A percentile compares a stretch with the other conserved stretches of the same genome.
These are phyloP conservation scores for Ophiostoma triangulosporum DNA, from an alignment of 2,329 filamentous ascomycete genomes.

Conservation along the genomic window DNA sequence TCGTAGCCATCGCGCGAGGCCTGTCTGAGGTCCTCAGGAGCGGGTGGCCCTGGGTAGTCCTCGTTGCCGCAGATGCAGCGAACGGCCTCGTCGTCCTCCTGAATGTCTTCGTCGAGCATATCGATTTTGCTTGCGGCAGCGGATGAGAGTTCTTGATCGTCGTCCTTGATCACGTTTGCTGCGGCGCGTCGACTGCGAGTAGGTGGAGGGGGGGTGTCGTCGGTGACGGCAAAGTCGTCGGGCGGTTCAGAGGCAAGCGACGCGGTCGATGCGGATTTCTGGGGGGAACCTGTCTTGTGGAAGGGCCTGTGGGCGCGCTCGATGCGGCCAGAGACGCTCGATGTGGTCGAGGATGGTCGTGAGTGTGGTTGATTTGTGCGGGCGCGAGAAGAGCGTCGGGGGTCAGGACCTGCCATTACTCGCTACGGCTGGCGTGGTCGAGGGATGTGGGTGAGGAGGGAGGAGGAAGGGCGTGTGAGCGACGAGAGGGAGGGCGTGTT, in stretches of 20 bases:
- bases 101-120: slow-evolving; percentile 54
- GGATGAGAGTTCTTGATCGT: slow-evolving; percentile 38
- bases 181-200: slow-evolving; percentile 40
- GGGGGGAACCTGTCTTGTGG: slow-evolving; percentile 58
- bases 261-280: slow-evolving; percentile 60
- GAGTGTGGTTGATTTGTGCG: slow-evolving; percentile 63
- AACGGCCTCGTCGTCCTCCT: slow-evolving; percentile 86
- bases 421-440: slow-evolving; percentile 19
- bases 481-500: background rate
- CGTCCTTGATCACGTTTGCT: slow-evolving; percentile 23
- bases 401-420: slow-evolving; percentile 51
- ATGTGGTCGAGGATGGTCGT: slow-evolving; percentile 66
- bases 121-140: slow-evolving; percentile 29
- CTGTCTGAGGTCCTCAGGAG: slow-evolving; percentile 39
- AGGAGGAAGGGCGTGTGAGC: slow-evolving; percentile 9
- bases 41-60: slow-evolving; percentile 78
- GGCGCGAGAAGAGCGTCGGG: slow-evolving; percentile 84
- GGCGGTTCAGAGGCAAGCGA: slow-evolving; percentile 58
- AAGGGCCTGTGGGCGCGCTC: slow-evolving; percentile 63
- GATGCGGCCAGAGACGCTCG: slow-evolving; percentile 56
- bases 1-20: slow-evolving; percentile 43
- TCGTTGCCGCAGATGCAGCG: slow-evolving; percentile 89
- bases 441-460: slow-evolving; percentile 14
- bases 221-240: slow-evolving; percentile 43
- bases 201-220: slow-evolving; percentile 61